phyloP scores from a whole-genome alignment of 805 yeast species.

The Starmerella stigmatis region DNA sequence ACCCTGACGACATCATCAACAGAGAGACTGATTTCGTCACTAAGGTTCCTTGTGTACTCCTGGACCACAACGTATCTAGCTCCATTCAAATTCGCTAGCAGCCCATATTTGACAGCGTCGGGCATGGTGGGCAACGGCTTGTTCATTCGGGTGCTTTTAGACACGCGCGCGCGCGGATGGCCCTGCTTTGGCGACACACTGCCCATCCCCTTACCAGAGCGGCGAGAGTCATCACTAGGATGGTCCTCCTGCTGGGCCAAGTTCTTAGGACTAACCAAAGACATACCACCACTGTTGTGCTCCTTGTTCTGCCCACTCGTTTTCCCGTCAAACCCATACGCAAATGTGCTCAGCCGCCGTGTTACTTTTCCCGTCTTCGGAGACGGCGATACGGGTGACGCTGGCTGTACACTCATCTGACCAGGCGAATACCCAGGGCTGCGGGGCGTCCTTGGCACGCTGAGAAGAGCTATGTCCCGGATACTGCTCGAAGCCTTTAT shows the following conservation, averaged over 20 bases:
- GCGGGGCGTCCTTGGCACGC: constrained; percentile 14
- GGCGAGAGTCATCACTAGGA: too few species aligned
- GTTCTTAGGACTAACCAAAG: too few species aligned
- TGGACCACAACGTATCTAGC: constrained; percentile 49
- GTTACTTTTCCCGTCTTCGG: neutral
- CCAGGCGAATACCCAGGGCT: constrained; percentile 17
- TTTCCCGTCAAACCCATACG: too few species aligned
- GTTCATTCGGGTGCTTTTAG: constrained; percentile 10
- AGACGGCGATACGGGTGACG: too few species aligned
- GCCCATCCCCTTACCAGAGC: too few species aligned
- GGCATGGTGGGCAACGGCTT: constrained; percentile 24
- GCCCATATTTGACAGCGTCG: constrained; percentile 15
- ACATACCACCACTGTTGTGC: too few species aligned
- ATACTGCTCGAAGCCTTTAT: constrained; percentile 2
- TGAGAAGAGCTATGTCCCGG: constrained; percentile 9
- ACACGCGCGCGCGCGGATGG: neutral
- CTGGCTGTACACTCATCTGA: neutral
- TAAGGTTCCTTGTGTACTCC: constrained; percentile 67
- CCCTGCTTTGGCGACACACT: too few species aligned
- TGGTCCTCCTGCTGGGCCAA: too few species aligned
- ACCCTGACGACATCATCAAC: constrained; percentile 65
- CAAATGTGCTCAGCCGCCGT: neutral
- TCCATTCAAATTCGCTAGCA: constrained; percentile 20
- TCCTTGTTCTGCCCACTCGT: too few species aligned
- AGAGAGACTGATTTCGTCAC: constrained; percentile 61